phyloP scores from a whole-genome alignment of 768 basidiomycete genomes.

The Termitomyces titanicus region DNA sequence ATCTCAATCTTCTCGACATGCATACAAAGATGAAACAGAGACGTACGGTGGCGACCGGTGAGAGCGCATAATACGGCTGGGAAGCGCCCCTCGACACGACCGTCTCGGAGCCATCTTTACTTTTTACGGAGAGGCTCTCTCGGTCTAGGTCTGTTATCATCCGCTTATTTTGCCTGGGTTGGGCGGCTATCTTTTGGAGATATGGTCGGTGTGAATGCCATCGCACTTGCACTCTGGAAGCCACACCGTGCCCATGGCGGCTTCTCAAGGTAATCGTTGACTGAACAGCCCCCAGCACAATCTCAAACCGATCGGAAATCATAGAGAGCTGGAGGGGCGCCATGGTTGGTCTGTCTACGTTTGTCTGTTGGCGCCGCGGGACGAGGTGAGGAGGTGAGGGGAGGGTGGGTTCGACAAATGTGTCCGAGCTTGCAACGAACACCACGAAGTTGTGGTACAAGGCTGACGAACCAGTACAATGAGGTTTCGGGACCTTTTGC shows the following conservation, averaged over 20 bases:
- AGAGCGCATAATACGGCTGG: background rate
- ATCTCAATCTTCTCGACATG: background rate
- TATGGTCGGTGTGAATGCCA: constrained; percentile 6
- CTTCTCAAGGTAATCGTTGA: background rate
- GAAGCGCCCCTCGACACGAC: constrained; percentile 1
- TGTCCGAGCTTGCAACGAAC: background rate
- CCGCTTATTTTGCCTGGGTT: background rate
- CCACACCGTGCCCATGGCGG: background rate
- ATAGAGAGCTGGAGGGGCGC: constrained; percentile 1
- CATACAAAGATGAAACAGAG: background rate
- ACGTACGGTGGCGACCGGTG: background rate
- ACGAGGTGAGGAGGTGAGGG: background rate
- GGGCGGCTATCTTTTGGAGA: background rate
- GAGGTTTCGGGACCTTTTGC: constrained; percentile 7
- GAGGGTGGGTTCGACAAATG: background rate
- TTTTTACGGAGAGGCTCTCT: constrained; percentile 1
- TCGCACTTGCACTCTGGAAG: background rate
- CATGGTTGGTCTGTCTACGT: background rate
- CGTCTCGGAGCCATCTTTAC: constrained; percentile 8
- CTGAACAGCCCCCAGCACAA: constrained; percentile 4
- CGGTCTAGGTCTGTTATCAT: constrained; percentile 2
- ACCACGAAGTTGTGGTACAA: constrained; percentile 1
- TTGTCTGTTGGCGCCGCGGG: background rate
- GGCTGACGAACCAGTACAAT: background rate
- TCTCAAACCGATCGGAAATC: constrained; percentile 5